Base-by-base conservation (phyloP, 129 eudicot species). In the Artemisia argyi region DNA sequence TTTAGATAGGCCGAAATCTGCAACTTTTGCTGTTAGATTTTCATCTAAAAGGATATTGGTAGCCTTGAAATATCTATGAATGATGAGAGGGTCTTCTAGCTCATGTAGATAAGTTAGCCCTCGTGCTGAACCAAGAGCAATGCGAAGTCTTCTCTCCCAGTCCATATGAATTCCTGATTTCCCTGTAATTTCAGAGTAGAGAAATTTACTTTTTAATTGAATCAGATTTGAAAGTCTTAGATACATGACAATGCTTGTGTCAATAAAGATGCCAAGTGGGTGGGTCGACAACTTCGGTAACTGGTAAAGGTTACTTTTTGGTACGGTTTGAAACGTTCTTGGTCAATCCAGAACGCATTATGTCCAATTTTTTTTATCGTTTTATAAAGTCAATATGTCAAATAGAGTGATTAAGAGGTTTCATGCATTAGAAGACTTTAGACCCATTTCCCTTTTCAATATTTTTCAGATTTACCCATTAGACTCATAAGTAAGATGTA, bases 71-170 rank as follows among this genome's bases (percentile, higher is more conserved):
- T 94, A 97, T 68, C 98, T 84, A 54, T 94, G 98, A 39, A 94
- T 94, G 71, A 94, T 94, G 1, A 97, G 98, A 39, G 98, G 98
- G 76, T 94, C 73, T 17, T 97, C 98, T 11, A 90, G 89, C 75
- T 94, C 98, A 68, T 94, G 98, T 39, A 94, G 83, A 72, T 94
- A 94, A 74, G 97, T 77, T 61, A 94, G 81, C 65, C 98, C 98
- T 84, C 97, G 81, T 10, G 98, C 98, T 65, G 98, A 85, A 73
- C 97, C 97, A 18, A 94, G 85, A 49, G 97, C 98, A 71, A 86
- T 50, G 17, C 93, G 88, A 46, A 94, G 84, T 61, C 98, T 85
- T 76, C 93, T 86, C 74, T 86, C 88, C 98, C 98, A 90, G 74
- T 90, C 98, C 46, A 94, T 79, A 77, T 83, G 68, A 66, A 94